Conservation (phyloP, 108 stramenopile genomes). For the Cyclotella atomus region DNA sequence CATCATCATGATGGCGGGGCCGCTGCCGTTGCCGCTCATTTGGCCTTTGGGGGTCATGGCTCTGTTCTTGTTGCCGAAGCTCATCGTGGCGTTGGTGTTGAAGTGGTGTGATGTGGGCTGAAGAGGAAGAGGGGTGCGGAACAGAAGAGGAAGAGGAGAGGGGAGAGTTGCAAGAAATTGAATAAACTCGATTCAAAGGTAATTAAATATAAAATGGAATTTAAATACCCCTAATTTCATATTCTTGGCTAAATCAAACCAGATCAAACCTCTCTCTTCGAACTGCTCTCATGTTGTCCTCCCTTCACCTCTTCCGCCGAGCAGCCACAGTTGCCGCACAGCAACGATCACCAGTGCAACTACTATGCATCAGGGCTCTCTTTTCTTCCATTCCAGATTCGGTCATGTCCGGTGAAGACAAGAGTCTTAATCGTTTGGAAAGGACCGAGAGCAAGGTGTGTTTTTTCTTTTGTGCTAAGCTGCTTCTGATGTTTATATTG, state of each 20-base stretch:
- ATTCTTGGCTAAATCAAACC: too few species aligned
- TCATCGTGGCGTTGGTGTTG: slow-evolving; percentile 19
- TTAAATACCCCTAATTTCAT: too few species aligned
- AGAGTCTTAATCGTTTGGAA: slow-evolving; percentile 39
- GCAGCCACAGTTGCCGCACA: neutral
- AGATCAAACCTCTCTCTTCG: too few species aligned
- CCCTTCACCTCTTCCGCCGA: slow-evolving; percentile 7
- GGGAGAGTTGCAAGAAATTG: too few species aligned
- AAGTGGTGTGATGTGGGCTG: neutral
- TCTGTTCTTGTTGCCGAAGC: slow-evolving; percentile 38
- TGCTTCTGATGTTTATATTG: neutral
- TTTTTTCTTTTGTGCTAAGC: neutral
- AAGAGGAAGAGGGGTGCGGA: too few species aligned
- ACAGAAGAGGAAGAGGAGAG: too few species aligned
- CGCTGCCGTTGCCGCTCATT: slow-evolving; percentile 78
- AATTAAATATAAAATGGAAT: too few species aligned
- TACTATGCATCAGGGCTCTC: neutral
- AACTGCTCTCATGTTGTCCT: too few species aligned
- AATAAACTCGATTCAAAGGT: too few species aligned
- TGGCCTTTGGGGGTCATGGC: slow-evolving; percentile 78
- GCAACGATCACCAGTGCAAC: neutral
- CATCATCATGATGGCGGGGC: slow-evolving; percentile 92
- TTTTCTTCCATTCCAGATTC: slow-evolving; percentile 20
- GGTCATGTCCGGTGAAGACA: slow-evolving; percentile 38
- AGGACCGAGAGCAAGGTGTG: slow-evolving; percentile 47